Conservation (phyloP, 2,329 filamentous ascomycete species). For the Fusarium cicatricum region DNA sequence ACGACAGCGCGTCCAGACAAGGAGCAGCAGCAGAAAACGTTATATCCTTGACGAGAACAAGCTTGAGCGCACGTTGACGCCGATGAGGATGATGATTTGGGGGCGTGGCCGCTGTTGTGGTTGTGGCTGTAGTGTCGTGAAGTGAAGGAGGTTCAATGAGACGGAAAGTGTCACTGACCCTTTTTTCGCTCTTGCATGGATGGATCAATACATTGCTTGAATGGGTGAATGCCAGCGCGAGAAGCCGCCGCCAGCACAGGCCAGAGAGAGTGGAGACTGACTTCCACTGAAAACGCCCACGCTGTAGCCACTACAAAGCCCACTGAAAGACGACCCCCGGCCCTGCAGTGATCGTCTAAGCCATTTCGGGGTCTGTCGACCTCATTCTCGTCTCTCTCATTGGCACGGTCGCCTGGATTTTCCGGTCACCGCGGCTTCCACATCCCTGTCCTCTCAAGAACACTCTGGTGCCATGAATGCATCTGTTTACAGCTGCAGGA, state of each 20-base stretch:
- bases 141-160: conserved; percentile 39
- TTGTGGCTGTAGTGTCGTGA: not conserved
- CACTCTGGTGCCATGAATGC: not conserved
- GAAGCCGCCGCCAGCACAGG: conserved; percentile 18
- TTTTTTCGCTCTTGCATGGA: conserved; percentile 38
- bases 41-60: conserved; percentile 1
- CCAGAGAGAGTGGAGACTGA: conserved; percentile 9
- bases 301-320: conserved; percentile 14
- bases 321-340: conserved; percentile 4
- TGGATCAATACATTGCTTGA: conserved; percentile 12
- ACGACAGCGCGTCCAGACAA: conserved; percentile 26
- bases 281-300: conserved; percentile 24
- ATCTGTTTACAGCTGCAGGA: not conserved
- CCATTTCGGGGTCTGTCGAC: conserved; percentile 39
- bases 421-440: conserved; percentile 37
- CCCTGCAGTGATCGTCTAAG: conserved; percentile 32
- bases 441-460: conserved; percentile 23
- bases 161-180: conserved; percentile 39
- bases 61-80: conserved; percentile 12
- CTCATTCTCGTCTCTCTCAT: conserved; percentile 27
- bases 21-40: conserved; percentile 21
- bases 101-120: conserved; percentile 21
- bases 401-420: conserved; percentile 43
- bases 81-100: conserved; percentile 24
- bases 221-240: conserved; percentile 33